Evolutionary conservation across 306 rosid genomes (phyloP).

Genomic region (Medicago lupulina): DNA sequence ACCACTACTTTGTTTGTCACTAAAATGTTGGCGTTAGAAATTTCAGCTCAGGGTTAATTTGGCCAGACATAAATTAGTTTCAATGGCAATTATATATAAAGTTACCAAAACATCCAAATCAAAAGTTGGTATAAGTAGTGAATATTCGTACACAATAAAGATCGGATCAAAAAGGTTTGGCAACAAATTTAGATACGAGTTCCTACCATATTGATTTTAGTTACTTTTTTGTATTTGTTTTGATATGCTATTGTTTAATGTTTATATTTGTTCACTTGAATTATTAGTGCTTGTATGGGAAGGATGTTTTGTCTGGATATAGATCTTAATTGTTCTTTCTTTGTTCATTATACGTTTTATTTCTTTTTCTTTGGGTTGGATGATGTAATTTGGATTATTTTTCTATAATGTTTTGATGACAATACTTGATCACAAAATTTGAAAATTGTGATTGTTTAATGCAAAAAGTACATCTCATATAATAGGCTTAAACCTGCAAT

Average conservation of each 20-base stretch:
- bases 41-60: neutral
- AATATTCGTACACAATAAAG: conserved; percentile 29
- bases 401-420: neutral
- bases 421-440: neutral
- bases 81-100: neutral
- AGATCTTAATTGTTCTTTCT: no score
- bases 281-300: neutral
- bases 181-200: conserved; percentile 43
- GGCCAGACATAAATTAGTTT: neutral
- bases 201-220: conserved; percentile 38
- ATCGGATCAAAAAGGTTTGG: conserved; percentile 33
- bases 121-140: neutral
- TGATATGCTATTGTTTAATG: neutral
- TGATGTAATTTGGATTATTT: no score
- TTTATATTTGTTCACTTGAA: no score
- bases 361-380: neutral
- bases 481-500: no score
- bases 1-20: neutral
- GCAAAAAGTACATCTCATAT: no score
- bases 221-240: neutral
- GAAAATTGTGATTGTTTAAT: neutral
- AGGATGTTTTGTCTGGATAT: neutral
- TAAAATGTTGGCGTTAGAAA: conserved; percentile 16
- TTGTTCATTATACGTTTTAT: neutral
- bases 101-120: neutral